Conservation (phyloP, 1,284 basidiomycete genomes). For the Cutaneotrichosporon cavernicola region DNA sequence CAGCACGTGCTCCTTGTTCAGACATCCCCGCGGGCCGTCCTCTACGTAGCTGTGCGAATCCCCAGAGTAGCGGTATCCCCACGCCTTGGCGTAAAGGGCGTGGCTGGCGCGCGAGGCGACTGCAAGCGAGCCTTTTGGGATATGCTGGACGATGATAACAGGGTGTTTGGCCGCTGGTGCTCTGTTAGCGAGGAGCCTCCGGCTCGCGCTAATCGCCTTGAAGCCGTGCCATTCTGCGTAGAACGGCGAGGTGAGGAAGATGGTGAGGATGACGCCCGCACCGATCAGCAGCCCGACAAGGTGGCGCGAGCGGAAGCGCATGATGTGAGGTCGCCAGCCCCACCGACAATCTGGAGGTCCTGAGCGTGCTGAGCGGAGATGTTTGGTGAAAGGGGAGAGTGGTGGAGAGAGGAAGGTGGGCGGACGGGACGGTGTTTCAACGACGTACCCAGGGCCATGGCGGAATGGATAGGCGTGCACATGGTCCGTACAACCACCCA, state of each 20-base stretch:
- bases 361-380: too few relatives aligned
- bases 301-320: constrained; percentile 1
- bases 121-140: constrained; percentile 4
- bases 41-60: not conserved
- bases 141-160: constrained; percentile 14
- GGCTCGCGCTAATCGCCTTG: not conserved
- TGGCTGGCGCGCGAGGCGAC: constrained; percentile 11
- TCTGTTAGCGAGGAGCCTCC: not conserved
- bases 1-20: constrained; percentile 15
- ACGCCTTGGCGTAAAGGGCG: constrained; percentile 12
- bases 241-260: constrained; percentile 1
- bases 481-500: not conserved
- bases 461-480: not conserved
- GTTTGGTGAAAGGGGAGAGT: not conserved
- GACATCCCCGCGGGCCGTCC: constrained; percentile 4
- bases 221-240: constrained; percentile 2
- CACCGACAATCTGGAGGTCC: too few relatives aligned
- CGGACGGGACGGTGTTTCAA: too few relatives aligned
- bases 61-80: constrained; percentile 15
- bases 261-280: not conserved
- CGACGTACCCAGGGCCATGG: not conserved
- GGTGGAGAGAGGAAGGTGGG: not conserved
- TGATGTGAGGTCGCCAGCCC: not conserved
- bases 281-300: not conserved
- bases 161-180: not conserved